phyloP scores from a whole-genome alignment of 768 basidiomycete genomes.

The Sarcodon aspratus region DNA sequence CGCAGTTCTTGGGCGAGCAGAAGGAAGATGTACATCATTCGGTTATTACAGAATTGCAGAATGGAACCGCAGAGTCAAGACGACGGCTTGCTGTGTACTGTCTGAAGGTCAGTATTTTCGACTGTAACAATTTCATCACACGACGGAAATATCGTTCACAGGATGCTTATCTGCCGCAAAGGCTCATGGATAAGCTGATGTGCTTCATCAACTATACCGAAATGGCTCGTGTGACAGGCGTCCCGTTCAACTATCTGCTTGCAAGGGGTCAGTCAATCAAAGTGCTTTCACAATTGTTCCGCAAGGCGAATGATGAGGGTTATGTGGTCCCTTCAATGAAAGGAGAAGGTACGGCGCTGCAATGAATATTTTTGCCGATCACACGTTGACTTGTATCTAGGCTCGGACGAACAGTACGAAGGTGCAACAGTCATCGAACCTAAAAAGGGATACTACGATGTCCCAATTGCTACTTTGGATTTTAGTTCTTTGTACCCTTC shows the following conservation, averaged over 20 bases:
- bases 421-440: conserved; percentile 99
- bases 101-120: conserved; percentile 56
- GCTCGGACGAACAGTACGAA: conserved; percentile 93
- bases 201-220: conserved; percentile 98
- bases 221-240: conserved; percentile 99
- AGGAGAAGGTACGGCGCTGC: conserved; percentile 50
- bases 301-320: conserved; percentile 84
- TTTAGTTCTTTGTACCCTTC: conserved; percentile 98
- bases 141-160: conserved; percentile 16
- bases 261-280: conserved; percentile 97
- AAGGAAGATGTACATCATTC: conserved; percentile 99
- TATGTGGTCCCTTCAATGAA: conserved; percentile 84
- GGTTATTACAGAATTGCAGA: conserved; percentile 95
- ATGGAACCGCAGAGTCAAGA: conserved; percentile 88
- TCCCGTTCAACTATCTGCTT: conserved; percentile 94
- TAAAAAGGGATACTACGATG: conserved; percentile 89
- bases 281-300: conserved; percentile 90
- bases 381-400: conserved; percentile 24
- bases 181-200: conserved; percentile 96
- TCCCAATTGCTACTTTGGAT: conserved; percentile 95
- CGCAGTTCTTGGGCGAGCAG: conserved; percentile 95
- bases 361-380: conserved; percentile 1
- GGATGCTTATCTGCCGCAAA: conserved; percentile 98
- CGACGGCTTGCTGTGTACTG: conserved; percentile 95
- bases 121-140: background rate